Evolutionary conservation across 2,329 filamentous ascomycete species (phyloP), one percentile per base, ranked within the genome.

Genomic region (Penicillium occitanis): DNA sequence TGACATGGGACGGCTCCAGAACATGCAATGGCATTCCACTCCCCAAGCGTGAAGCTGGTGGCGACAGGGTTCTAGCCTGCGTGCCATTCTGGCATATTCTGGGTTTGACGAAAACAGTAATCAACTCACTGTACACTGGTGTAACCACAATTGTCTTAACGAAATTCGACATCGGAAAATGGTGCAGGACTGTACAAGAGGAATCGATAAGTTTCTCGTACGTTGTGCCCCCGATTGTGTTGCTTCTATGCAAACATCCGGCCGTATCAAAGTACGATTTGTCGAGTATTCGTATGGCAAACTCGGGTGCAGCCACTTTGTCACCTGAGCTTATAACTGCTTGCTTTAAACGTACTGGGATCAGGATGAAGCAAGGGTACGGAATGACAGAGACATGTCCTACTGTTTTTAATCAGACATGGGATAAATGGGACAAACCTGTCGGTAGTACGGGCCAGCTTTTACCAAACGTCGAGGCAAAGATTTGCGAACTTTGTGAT

Each of bases 321-420:
- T 78, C 76, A 68, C 70, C 73, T 13, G 75, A 75, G 1, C 73
- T 79, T n/a, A 66, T 76, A 2, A 68, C 75, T 3, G 72, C 69
- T 5, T 69, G 80, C 3, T 68, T 76, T 50, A 64, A 68, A 22
- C 70, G 74, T 33, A 73, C 76, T 2, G 73, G 77, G 0, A 81
- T 80, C 79, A 71, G 72, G 58, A 73, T 81, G 19, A 76, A 79
- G 4, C 79, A 82, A 55, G 76, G 78, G 0, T 83, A 81, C 62
- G 81, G 80, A 22, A 82, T 83, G 80, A 82, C 80, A 0, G 81
- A 83, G 66, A 79, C 76, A 2, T 78, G 76, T 5, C 79, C 74
- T 0, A 83, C 81, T 67, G 77, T 81, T 3, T 81, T 79, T 0
- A 79, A 81, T 59, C 79, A 81, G 59, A 72, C 70, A 3, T 68